Evolutionary conservation across 352 stramenopile species (phyloP), one percentile per base, ranked within the genome.

Genomic region (Globisporangium splendens): DNA sequence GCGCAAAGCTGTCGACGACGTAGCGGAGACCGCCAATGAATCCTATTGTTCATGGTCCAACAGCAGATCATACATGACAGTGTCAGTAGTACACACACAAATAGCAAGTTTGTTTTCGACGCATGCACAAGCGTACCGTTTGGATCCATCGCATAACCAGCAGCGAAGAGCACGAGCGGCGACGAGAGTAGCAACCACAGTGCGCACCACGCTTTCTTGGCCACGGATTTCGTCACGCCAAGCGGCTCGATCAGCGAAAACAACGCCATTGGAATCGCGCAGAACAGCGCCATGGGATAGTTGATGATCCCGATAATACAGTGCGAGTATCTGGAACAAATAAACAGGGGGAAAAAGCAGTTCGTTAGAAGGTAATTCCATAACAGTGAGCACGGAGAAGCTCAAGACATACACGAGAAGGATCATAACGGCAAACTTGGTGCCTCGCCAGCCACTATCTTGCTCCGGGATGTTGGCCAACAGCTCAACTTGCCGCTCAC

Each of bases 231-330:
- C n/a, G 51, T 70, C 0, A 55, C 22, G 2, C 62, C 59, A 8
- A 46, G 17, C 33, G 83, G 79, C 17, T 75, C 70, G 11, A 90
- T 58, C 10, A 83, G 73, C 8, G 79, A 63, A 46, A 92, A 91
- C 11, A 80, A 69, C 12, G 75, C 65, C 77, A 81, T 90, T 1
- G 72, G 71, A 33, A 90, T 59, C 0, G 80, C 77, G 41, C 81
- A 81, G 46, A 89, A 83, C 43, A 91, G 62, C 49, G 84, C 83
- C 76, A 94, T 86, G 1, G 84, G 77, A 65, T 91, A 94, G 62
- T 94, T 94, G 38, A 92, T 62, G 21, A 94, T 85, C 3, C 80
- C 82, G 46, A 94, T 54, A 51, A 90, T 74, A 50, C 79, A 88
- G 69, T 92, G 84, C 10, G 75, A 61, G 54, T 75, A 86, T 13